Base-by-base conservation (phyloP, 148 eudicot species). In the Dysphania ambrosioides region DNA sequence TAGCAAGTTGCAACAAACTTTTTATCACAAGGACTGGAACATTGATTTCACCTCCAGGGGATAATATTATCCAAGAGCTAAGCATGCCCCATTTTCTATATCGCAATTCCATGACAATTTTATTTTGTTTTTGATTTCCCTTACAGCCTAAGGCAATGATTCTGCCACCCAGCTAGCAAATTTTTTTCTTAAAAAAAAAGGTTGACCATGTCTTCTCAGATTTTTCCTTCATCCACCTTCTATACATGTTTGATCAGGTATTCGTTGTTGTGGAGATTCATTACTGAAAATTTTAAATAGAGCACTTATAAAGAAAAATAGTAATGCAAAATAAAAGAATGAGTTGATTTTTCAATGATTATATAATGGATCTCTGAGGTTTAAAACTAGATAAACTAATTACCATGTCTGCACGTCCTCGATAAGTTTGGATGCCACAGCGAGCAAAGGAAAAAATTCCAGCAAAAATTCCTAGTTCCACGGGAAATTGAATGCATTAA, bases 371-470 rank as follows among this genome's bases (percentile, higher is more conserved):
- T n/a, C 26, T 63, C 10, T 13, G 41, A 57, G 16, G 16, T 47
- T 15, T 42, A 55, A 71, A 72, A 65, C 41, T 23, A 72, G 51
- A 55, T 13, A 41, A 68, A 70, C 35, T 66, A 84, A 96, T 87
- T 71, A 94, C 98, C 98, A 93, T 79, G 64, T 94, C 97, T 41
- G 82, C 80, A 80, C 79, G 66, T 53, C 86, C 80, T 58, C 97
- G 95, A 78, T 88, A 88, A 65, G 86, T 87, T 87, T 87, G 90
- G 62, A 91, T 68, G 35, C 90, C 91, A 83, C 98, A 94, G 51
- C 88, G 85, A 73, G 97, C 83, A 38, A 82, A 70, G 62, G 93
- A 75, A 81, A 91, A 91, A 30, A 91, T 70, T 72, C 93, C 98
- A 41, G 90, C 95, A 83, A 91, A 88, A 29, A 86, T 36, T 40